Conservation (phyloP, 768 basidiomycete genomes). For the Pleurotus djamor region DNA sequence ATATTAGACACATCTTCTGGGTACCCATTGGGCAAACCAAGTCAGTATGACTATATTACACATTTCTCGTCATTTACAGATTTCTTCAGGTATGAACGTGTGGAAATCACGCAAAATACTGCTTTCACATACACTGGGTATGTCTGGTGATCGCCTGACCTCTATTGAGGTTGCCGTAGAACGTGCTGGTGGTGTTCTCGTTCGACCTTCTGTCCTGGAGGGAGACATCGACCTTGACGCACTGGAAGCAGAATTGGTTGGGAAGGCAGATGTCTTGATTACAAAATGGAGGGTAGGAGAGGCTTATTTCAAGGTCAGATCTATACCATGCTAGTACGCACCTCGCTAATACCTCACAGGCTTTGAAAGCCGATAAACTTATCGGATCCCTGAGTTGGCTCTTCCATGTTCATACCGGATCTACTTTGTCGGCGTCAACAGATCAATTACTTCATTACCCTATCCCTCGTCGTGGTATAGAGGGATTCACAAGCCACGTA, state of each 20-base stretch:
- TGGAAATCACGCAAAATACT: slow-evolving; percentile 64
- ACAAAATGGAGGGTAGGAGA: slow-evolving; percentile 66
- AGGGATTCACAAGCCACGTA: slow-evolving; percentile 62
- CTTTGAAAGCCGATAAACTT: slow-evolving; percentile 51
- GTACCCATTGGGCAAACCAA: too few relatives aligned
- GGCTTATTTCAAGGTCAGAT: slow-evolving; percentile 64
- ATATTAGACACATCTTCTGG: slow-evolving; percentile 23
- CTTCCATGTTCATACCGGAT: slow-evolving; percentile 70
- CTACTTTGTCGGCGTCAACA: slow-evolving; percentile 57
- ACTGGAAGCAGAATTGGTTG: slow-evolving; percentile 39
- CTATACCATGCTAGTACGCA: neutral
- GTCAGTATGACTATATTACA: too few relatives aligned
- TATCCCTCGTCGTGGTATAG: slow-evolving; percentile 57
- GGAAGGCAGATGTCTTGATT: slow-evolving; percentile 70
- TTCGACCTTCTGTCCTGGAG: slow-evolving; percentile 21
- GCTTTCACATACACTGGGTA: slow-evolving; percentile 56
- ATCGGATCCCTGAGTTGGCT: slow-evolving; percentile 86
- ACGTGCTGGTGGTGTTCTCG: slow-evolving; percentile 54
- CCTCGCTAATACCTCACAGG: slow-evolving; percentile 36
- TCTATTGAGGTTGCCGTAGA: slow-evolving; percentile 61
- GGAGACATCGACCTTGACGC: slow-evolving; percentile 22
- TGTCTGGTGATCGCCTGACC: slow-evolving; percentile 43
- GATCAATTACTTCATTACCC: slow-evolving; percentile 87
- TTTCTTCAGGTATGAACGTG: slow-evolving; percentile 29
- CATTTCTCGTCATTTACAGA: neutral